Evolutionary conservation across 768 basidiomycete species (phyloP).

Genomic region (Lactarius quietus): DNA sequence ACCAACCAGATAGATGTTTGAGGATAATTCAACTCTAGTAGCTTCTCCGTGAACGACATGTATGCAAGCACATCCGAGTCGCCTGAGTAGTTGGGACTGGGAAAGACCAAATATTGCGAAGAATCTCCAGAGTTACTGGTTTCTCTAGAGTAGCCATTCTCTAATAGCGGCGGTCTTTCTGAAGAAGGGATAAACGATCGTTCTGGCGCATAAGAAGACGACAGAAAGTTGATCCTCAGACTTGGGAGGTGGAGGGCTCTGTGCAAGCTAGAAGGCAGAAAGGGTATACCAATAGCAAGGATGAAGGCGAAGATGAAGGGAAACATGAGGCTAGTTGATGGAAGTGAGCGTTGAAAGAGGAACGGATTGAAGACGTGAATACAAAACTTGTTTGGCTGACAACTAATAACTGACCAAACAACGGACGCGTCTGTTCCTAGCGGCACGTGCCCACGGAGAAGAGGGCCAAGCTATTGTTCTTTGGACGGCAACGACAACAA

Average conservation of each 20-base stretch:
- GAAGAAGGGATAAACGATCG: neutral
- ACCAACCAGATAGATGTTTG: constrained; percentile 8
- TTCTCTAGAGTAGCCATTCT: neutral
- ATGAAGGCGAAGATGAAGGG: constrained; percentile 19
- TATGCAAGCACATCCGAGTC: neutral
- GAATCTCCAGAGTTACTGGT: neutral
- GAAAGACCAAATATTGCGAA: constrained; percentile 7
- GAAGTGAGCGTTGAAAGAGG: neutral
- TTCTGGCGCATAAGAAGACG: constrained; percentile 2
- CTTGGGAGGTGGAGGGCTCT: constrained; percentile 14
- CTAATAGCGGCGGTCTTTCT: neutral
- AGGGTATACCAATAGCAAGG: constrained; percentile 19
- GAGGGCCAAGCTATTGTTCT: neutral
- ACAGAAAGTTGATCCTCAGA: constrained; percentile 12
- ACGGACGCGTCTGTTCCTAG: neutral
- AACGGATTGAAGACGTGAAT: neutral
- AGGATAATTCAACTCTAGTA: constrained; percentile 1
- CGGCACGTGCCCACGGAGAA: constrained; percentile 4
- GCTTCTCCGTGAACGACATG: constrained; percentile 3
- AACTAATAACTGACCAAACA: constrained; percentile 21
- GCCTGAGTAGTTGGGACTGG: neutral
- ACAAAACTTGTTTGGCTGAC: neutral
- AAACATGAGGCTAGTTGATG: constrained; percentile 4
- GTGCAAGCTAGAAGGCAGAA: constrained; percentile 16
- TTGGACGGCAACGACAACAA: constrained; percentile 1